phyloP scores from a whole-genome alignment of 768 basidiomycete genomes.

The Lanmaoa rubissima region DNA sequence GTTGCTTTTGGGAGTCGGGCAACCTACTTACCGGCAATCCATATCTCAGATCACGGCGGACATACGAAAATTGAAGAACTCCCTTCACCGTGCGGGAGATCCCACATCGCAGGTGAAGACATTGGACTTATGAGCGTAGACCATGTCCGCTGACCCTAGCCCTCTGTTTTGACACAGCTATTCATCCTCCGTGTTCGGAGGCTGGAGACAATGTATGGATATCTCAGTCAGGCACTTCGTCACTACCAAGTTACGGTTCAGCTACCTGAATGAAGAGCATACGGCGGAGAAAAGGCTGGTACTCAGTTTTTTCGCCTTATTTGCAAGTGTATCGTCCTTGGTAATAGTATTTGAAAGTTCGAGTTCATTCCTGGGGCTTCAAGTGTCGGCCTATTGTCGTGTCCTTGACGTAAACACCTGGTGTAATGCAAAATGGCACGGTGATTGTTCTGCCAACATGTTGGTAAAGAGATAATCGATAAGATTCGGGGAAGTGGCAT shows the following conservation, averaged over 20 bases:
- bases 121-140: background rate
- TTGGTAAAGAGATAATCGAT: background rate
- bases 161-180: constrained; percentile 1
- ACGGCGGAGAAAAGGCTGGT: background rate
- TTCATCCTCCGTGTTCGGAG: constrained; percentile 14
- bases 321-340: background rate
- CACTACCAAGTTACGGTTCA: constrained; percentile 21
- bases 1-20: background rate
- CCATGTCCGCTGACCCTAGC: background rate
- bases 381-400: background rate
- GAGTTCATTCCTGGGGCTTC: background rate
- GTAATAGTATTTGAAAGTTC: background rate
- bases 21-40: background rate
- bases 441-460: background rate
- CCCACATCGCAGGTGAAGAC: constrained; percentile 12
- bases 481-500: background rate
- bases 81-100: constrained; percentile 10
- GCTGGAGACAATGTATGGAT: constrained; percentile 19
- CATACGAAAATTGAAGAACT: constrained; percentile 10
- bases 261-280: constrained; percentile 1
- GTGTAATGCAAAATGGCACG: background rate
- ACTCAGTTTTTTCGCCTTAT: background rate
- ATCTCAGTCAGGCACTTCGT: constrained; percentile 22
- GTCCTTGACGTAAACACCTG: background rate
- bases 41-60: constrained; percentile 19